Evolutionary conservation across 2,329 filamentous ascomycete genomes (phyloP).

Genomic region (Aspergillus persii): DNA sequence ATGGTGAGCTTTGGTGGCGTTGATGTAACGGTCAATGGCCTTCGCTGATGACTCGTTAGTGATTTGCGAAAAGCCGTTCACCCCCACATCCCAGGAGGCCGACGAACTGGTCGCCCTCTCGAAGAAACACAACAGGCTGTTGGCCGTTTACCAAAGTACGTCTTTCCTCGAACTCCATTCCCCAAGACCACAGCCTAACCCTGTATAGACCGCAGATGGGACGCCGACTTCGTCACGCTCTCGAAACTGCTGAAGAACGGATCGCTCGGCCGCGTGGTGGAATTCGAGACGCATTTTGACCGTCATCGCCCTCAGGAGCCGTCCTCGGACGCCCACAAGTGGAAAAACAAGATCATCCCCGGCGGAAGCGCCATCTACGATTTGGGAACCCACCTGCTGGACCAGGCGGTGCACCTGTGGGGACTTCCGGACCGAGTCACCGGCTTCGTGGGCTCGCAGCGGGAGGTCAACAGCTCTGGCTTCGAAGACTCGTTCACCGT

Average conservation of each 20-base stretch:
- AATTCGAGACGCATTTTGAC: conserved; percentile 80
- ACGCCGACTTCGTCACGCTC: conserved; percentile 72
- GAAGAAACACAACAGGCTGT: conserved; percentile 48
- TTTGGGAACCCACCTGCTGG: conserved; percentile 71
- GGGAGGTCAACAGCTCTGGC: conserved; percentile 54
- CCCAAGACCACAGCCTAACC: background rate
- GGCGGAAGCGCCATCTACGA: conserved; percentile 71
- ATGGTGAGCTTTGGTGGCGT: conserved; percentile 41
- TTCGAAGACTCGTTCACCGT: conserved; percentile 56
- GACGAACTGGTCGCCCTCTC: conserved; percentile 60
- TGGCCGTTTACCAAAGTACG: conserved; percentile 68
- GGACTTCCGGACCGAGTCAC: conserved; percentile 67
- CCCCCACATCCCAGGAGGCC: conserved; percentile 68
- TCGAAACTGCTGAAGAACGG: conserved; percentile 59
- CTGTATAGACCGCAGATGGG: conserved; percentile 64
- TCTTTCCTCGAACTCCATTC: background rate
- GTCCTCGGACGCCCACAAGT: conserved; percentile 44
- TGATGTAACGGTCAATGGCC: background rate
- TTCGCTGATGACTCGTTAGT: conserved; percentile 42
- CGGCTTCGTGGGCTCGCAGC: conserved; percentile 66
- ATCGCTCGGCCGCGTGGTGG: conserved; percentile 67
- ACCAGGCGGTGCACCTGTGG: conserved; percentile 70
- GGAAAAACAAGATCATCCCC: conserved; percentile 66
- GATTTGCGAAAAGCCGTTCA: conserved; percentile 80
- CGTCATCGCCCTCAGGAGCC: conserved; percentile 63